Base-by-base conservation (phyloP, 1,139 yeast species). In the Geotrichum phurueaensis region DNA sequence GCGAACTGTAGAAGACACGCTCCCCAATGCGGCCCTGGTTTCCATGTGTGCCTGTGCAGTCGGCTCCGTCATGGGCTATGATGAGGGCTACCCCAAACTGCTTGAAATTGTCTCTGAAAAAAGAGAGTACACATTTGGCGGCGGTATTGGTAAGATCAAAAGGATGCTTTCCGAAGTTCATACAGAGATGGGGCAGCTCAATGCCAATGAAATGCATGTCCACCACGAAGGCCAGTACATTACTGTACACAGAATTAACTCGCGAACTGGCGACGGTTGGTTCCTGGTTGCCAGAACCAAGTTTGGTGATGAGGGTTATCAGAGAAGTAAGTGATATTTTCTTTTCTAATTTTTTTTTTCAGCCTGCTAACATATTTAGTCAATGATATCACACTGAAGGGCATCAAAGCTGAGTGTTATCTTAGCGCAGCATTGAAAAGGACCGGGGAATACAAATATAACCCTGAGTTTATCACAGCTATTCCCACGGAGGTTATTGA, bases 31-130 rank as follows among this genome's bases (percentile, higher is more conserved):
- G 2, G 99, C 97, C 0, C 78, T 94, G 60, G 98, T 94, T 3
- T 86, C 98, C 0, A 84, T 94, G 73, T 92, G 98, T 67, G 86
- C 96, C 0, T 89, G 96, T 59, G 97, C 97, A 1, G 87, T 91
- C 61, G 99, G 99, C 0, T 87, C 97, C 0, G 96, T 91, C 0
- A 87, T 89, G 75, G 99, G 99, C 20, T 91, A 84, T 69, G 99
- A 94, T 71, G 99, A 94, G 74, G 83, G 94, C 59, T 94, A 86
- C 71, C 97, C 98, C 3, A 78, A 82, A 51, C 77, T 90, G 51
- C 77, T 94, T 54, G 86, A 91, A 70, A 86, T 94, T 56, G 99
- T 94, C n/a, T 75, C 78, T 45, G 99, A 94, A 71, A 76, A 73
- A 1, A 81, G 96, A 65, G 76, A 75, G 12, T 94, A 94, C 69